Conservation (phyloP, 2,329 filamentous ascomycete genomes). For the Achaetomium macrosporum region DNA sequence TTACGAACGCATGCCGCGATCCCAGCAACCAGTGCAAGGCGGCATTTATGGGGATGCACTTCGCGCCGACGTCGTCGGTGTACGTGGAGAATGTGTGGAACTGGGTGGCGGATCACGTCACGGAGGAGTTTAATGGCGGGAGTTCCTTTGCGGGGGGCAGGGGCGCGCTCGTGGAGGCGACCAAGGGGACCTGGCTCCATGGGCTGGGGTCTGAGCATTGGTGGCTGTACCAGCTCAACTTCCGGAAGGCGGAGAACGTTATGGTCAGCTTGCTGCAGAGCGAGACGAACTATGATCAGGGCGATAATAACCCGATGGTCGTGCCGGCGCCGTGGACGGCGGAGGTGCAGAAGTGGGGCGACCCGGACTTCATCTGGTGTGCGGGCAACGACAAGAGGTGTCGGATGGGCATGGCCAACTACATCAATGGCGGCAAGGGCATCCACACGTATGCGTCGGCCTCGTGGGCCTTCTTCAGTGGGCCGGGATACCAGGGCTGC, state of each 20-base stretch:
- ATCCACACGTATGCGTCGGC: constrained; percentile 40
- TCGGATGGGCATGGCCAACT: constrained; percentile 39
- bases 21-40: constrained; percentile 37
- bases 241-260: constrained; percentile 44
- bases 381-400: constrained; percentile 32
- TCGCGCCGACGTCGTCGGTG: constrained; percentile 39
- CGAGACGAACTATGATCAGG: constrained; percentile 49
- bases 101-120: constrained; percentile 48
- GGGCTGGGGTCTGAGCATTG: constrained; percentile 51
- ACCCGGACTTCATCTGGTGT: constrained; percentile 40
- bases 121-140: constrained; percentile 42
- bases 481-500: constrained; percentile 34
- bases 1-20: constrained; percentile 27
- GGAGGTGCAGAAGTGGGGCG: constrained; percentile 33
- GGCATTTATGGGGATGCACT: constrained; percentile 43
- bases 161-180: constrained; percentile 40
- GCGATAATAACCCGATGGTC: constrained; percentile 32
- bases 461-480: constrained; percentile 40
- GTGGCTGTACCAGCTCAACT: constrained; percentile 53
- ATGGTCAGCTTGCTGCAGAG: constrained; percentile 46
- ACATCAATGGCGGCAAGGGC: constrained; percentile 36
- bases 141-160: constrained; percentile 44
- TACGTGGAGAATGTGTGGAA: constrained; percentile 52
- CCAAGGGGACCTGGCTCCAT: constrained; percentile 45
- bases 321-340: constrained; percentile 36